These are phyloP conservation scores for Aspergillus biplanus DNA, from an alignment of 495 filamentous ascomycete genomes.

Conservation along the genomic window DNA sequence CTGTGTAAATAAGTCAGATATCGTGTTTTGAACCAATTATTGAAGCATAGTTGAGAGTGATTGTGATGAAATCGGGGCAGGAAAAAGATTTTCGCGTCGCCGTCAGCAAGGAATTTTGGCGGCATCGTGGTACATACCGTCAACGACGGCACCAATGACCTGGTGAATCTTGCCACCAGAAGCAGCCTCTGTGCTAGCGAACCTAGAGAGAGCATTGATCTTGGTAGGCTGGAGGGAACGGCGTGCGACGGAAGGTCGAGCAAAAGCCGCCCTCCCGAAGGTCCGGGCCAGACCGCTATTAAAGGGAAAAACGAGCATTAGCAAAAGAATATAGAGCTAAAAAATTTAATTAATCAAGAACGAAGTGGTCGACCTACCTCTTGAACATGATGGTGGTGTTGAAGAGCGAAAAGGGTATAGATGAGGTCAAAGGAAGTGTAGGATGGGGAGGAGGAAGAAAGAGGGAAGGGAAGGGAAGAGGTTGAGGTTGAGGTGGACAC, in stretches of 20 bases:
- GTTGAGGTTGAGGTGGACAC: constrained; percentile 48
- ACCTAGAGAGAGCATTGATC: constrained; percentile 64
- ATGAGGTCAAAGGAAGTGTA: constrained; percentile 36
- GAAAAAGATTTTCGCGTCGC: constrained; percentile 53
- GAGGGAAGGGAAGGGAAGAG: constrained; percentile 47
- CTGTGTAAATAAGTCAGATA: constrained; percentile 55
- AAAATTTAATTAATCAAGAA: constrained; percentile 42
- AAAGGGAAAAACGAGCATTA: constrained; percentile 36
- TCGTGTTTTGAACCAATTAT: constrained; percentile 30
- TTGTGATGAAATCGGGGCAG: constrained; percentile 38
- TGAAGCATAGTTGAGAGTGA: constrained; percentile 41
- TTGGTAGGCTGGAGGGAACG: constrained; percentile 69
- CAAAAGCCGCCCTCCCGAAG: constrained; percentile 76
- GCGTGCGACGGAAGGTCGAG: constrained; percentile 69
- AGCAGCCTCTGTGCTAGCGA: constrained; percentile 67
- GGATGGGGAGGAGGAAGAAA: constrained; percentile 41
- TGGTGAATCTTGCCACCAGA: constrained; percentile 85
- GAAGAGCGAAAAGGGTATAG: constrained; percentile 50
- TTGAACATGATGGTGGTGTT: constrained; percentile 79
- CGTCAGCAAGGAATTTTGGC: constrained; percentile 31
- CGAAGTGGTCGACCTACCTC: constrained; percentile 63
- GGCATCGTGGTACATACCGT: constrained; percentile 56
- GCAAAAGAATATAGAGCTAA: constrained; percentile 51
- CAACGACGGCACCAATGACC: constrained; percentile 73
- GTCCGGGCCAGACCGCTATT: constrained; percentile 77